Conservation (phyloP, 768 basidiomycete genomes). For the Boletus fagicola region DNA sequence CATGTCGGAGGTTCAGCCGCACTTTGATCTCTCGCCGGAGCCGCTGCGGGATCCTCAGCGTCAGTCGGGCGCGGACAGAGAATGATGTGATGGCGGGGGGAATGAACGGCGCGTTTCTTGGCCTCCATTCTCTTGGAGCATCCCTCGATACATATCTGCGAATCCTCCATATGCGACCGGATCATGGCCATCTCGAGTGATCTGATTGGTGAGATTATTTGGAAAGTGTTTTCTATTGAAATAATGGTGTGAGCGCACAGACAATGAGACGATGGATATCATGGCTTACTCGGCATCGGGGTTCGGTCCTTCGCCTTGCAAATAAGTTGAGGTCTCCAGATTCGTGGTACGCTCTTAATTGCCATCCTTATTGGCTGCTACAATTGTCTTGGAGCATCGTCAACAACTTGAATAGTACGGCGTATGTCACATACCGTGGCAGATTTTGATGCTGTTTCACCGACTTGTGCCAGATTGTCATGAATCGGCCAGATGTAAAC, state of each 20-base stretch:
- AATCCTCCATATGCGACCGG: no score
- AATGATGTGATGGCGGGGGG: no score
- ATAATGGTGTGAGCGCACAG: not conserved
- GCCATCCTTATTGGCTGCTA: not conserved
- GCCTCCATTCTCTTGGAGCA: no score
- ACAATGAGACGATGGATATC: not conserved
- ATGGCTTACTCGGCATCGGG: not conserved
- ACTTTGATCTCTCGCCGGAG: no score
- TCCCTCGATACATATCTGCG: no score
- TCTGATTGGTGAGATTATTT: no score
- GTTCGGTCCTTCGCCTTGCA: not conserved
- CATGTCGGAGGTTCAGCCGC: no score
- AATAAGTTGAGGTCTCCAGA: not conserved
- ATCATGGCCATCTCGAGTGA: no score
- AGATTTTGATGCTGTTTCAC: not conserved
- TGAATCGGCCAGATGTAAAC: not conserved
- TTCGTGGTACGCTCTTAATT: not conserved
- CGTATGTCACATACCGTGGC: not conserved
- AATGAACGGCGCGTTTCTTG: no score
- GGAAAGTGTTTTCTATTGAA: no score
- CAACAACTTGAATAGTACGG: not conserved
- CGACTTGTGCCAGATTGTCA: not conserved
- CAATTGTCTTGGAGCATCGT: not conserved
- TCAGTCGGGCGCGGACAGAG: no score
- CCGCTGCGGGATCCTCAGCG: no score